phyloP scores from a whole-genome alignment of 805 yeast genomes.

The Komagataella phaffii region DNA sequence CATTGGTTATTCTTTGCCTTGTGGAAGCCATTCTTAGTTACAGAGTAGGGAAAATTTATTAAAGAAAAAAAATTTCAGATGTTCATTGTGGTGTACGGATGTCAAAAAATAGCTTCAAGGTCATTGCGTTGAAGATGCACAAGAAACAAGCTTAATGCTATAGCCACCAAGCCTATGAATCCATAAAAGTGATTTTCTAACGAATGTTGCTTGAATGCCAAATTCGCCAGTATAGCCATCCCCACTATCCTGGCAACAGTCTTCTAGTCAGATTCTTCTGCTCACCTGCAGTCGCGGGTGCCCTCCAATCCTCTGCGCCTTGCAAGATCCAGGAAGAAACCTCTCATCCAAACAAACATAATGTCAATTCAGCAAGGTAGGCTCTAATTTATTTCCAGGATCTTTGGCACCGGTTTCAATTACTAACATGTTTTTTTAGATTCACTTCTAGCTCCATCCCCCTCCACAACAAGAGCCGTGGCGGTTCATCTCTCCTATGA shows the following conservation, averaged over 20 bases:
- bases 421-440: slow-evolving; percentile 10
- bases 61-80: background rate
- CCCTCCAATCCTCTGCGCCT: background rate
- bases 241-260: background rate
- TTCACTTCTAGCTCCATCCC: slow-evolving; percentile 58
- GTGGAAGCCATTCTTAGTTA: slow-evolving; percentile 52
- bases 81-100: slow-evolving; percentile 6
- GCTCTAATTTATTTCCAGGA: background rate
- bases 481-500: slow-evolving; percentile 71
- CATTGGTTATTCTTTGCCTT: slow-evolving; percentile 49
- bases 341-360: background rate
- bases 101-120: background rate
- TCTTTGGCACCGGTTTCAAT: background rate
- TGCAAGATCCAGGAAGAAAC: background rate
- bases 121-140: no score
- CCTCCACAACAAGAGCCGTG: slow-evolving; percentile 60
- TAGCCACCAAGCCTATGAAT: no score
- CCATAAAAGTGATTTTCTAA: background rate
- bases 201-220: background rate
- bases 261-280: background rate
- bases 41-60: background rate
- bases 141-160: no score
- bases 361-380: background rate
- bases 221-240: no score
- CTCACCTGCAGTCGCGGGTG: background rate